A percentile compares a stretch with the other conserved stretches of the same genome.
Conservation (phyloP, 164 flowering plant species). For the Sextonia rubra region DNA sequence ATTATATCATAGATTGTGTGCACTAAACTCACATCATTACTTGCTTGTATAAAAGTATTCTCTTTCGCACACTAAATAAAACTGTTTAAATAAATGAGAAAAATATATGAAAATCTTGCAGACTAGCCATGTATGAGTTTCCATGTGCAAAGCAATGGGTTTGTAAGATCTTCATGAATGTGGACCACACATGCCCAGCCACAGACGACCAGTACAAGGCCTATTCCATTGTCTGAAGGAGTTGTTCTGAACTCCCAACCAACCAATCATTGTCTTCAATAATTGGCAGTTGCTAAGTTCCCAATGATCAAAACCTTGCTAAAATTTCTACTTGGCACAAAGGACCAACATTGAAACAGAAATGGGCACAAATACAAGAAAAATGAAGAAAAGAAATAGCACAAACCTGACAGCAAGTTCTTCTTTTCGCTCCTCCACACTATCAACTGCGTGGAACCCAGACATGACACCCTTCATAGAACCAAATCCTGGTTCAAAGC, state of each 20-base stretch:
- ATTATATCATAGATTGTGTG: background rate
- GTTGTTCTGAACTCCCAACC: too few relatives aligned
- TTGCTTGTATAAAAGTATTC: background rate
- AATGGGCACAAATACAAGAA: background rate
- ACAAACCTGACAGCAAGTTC: constrained; percentile 59
- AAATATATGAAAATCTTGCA: background rate
- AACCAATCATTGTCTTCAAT: too few relatives aligned
- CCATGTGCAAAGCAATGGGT: background rate
- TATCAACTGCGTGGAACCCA: constrained; percentile 28
- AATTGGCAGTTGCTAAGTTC: too few relatives aligned
- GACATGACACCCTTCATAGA: constrained; percentile 26
- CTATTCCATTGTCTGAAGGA: too few relatives aligned
- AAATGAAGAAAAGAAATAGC: background rate
- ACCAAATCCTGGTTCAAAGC: constrained; percentile 64
- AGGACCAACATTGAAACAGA: background rate
- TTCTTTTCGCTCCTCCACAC: constrained; percentile 32
- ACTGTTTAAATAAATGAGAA: background rate
- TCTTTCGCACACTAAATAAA: background rate
- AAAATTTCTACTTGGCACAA: too few relatives aligned
- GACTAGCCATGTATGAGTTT: background rate
- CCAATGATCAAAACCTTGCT: too few relatives aligned
- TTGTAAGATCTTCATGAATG: too few relatives aligned
- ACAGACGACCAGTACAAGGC: too few relatives aligned
- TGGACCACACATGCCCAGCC: too few relatives aligned
- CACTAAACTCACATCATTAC: background rate